A percentile compares a stretch with the other conserved stretches of the same genome.
Evolutionary conservation across 2,329 filamentous ascomycete genomes (phyloP).

Genomic region (Arthrobotrys megalospora): DNA sequence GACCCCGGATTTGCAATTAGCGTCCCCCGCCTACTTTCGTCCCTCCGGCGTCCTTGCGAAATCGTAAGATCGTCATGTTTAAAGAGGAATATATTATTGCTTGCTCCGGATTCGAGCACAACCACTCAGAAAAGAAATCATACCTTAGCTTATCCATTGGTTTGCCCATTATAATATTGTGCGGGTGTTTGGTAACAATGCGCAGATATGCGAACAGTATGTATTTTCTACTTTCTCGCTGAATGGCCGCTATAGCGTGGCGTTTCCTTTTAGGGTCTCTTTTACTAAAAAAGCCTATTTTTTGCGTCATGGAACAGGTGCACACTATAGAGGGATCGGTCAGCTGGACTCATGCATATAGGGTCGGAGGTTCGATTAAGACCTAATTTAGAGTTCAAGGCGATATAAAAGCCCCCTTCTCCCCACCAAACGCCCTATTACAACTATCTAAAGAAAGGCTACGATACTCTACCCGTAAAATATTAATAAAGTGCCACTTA

Average conservation of each 20-base stretch:
- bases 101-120: constrained; percentile 10
- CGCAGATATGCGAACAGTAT: constrained; percentile 6
- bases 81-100: neutral
- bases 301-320: constrained; percentile 27
- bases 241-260: neutral
- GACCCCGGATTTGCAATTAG: constrained; percentile 7
- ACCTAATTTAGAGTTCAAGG: neutral
- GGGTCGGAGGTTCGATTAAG: neutral
- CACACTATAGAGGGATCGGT: neutral
- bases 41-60: constrained; percentile 2
- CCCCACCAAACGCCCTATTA: too few species aligned
- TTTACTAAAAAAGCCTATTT: neutral
- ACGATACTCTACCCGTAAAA: too few species aligned
- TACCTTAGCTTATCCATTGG: neutral
- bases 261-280: too few species aligned
- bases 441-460: too few species aligned
- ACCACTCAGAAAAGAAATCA: neutral
- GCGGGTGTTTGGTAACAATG: neutral
- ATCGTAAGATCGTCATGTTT: neutral
- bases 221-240: constrained; percentile 1
- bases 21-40: neutral
- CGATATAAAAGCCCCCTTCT: constrained; percentile 13
- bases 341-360: too few species aligned
- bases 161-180: constrained; percentile 7
- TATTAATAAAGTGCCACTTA: too few species aligned